Evolutionary conservation across 371 early-diverging fungal genomes (phyloP).

Genomic region (Batkoa obscura): DNA sequence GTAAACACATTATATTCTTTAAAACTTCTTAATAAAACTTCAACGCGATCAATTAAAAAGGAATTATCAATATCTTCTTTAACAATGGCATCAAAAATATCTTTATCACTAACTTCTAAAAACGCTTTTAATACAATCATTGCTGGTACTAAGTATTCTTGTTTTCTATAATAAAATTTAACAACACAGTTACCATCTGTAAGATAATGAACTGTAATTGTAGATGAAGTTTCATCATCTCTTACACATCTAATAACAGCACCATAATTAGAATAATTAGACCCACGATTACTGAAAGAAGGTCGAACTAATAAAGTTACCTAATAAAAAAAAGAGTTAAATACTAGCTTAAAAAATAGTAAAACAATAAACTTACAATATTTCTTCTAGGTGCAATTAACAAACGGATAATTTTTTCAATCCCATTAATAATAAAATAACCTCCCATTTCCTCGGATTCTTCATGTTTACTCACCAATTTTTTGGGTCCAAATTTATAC

Average conservation of each 20-base stretch:
- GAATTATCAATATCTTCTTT: constrained; percentile 72
- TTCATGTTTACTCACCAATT: constrained; percentile 65
- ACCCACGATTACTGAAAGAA: constrained; percentile 83
- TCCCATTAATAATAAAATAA: constrained; percentile 96
- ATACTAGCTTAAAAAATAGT: no score
- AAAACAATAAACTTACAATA: no score
- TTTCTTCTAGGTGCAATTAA: constrained; percentile 84
- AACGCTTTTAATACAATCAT: constrained; percentile 18
- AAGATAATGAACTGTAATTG: constrained; percentile 84
- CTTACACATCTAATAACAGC: constrained; percentile 79
- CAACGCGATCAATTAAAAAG: constrained; percentile 84
- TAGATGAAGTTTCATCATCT: constrained; percentile 82
- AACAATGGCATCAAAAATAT: constrained; percentile 77
- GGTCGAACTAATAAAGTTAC: constrained; percentile 71
- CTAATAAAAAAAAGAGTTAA: no score
- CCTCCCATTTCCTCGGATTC: constrained; percentile 96
- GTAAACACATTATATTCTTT: constrained; percentile 49
- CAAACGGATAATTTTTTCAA: constrained; percentile 90
- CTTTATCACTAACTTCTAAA: constrained; percentile 74
- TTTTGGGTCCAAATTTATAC: constrained; percentile 48
- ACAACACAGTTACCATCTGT: constrained; percentile 77
- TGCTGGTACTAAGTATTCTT: constrained; percentile 87
- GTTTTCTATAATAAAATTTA: constrained; percentile 77
- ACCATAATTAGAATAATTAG: constrained; percentile 70
- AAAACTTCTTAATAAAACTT: constrained; percentile 67